Percentiles rank a stretch among this genome's conserved stretches.
phyloP scores from a whole-genome alignment of 805 yeast genomes.

The Teunomyces gatunensis region DNA sequence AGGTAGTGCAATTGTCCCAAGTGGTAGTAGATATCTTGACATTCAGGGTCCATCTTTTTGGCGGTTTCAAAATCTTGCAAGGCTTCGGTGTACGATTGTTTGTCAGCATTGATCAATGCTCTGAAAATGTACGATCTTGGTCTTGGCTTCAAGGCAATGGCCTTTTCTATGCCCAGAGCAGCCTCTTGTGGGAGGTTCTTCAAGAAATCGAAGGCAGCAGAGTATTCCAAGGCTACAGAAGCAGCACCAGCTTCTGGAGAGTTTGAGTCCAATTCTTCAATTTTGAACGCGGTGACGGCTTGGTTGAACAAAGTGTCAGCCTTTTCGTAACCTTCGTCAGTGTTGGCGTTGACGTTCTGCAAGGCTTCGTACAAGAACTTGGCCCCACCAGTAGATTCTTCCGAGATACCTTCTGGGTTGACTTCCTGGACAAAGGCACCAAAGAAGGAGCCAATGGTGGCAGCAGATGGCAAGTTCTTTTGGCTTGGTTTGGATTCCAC shows the following conservation, averaged over 20 bases:
- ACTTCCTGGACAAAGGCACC: constrained; percentile 72
- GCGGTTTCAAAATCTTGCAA: constrained; percentile 69
- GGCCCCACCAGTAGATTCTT: constrained; percentile 56
- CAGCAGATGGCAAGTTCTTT: constrained; percentile 71
- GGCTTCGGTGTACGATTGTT: constrained; percentile 60
- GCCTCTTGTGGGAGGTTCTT: constrained; percentile 70
- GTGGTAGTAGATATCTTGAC: constrained; percentile 88
- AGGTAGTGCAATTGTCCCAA: constrained; percentile 89
- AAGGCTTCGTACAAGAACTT: constrained; percentile 65
- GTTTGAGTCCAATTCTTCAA: constrained; percentile 28
- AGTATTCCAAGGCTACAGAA: constrained; percentile 76
- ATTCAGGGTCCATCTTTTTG: constrained; percentile 59
- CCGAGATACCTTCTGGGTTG: constrained; percentile 47
- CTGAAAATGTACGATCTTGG: constrained; percentile 78
- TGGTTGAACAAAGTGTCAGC: constrained; percentile 60
- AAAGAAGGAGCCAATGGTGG: constrained; percentile 82
- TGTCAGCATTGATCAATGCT: constrained; percentile 82
- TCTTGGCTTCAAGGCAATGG: constrained; percentile 69
- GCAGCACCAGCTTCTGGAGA: constrained; percentile 43
- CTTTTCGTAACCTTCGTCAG: constrained; percentile 57
- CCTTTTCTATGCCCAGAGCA: constrained; percentile 57
- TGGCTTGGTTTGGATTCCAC: constrained; percentile 55
- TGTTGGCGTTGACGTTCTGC: constrained; percentile 48
- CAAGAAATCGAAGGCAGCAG: constrained; percentile 80
- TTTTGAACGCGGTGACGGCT: constrained; percentile 51